These are phyloP conservation scores for Cucumis sativus DNA, from an alignment of 306 rosid species.

Conservation along the genomic window DNA sequence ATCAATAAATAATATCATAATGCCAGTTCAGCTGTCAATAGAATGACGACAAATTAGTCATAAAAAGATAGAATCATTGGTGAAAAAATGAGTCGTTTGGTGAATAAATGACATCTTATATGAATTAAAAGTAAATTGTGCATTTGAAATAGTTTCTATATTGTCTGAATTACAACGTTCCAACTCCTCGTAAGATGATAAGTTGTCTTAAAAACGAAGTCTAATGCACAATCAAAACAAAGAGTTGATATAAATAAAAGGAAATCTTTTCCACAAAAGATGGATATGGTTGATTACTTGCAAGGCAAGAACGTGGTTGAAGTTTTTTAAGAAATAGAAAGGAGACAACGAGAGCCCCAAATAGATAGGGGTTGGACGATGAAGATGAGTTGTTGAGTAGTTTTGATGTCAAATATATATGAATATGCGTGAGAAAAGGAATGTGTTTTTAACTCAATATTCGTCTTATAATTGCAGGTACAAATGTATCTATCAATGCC, in stretches of 20 bases:
- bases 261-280: not conserved
- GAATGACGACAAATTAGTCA: not conserved
- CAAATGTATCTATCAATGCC: not conserved
- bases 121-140: not conserved
- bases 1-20: not conserved
- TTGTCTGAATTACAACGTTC: not conserved
- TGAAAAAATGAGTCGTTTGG: not conserved
- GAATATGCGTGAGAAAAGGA: not conserved
- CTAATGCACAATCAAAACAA: not conserved
- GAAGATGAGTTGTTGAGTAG: not conserved
- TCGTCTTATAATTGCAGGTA: not conserved
- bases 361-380: not conserved
- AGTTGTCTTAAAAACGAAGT: not conserved
- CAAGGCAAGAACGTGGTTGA: not conserved
- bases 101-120: not conserved
- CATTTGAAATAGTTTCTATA: not conserved
- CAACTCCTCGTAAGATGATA: not conserved
- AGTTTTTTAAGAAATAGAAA: not conserved
- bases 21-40: not conserved
- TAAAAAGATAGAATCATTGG: not conserved
- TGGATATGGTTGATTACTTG: not conserved
- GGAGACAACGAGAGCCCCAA: not conserved
- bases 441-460: not conserved
- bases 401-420: not conserved
- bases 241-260: not conserved